Evolutionary conservation across 371 early-diverging fungal genomes (phyloP).

Genomic region (Mucor saturninus): DNA sequence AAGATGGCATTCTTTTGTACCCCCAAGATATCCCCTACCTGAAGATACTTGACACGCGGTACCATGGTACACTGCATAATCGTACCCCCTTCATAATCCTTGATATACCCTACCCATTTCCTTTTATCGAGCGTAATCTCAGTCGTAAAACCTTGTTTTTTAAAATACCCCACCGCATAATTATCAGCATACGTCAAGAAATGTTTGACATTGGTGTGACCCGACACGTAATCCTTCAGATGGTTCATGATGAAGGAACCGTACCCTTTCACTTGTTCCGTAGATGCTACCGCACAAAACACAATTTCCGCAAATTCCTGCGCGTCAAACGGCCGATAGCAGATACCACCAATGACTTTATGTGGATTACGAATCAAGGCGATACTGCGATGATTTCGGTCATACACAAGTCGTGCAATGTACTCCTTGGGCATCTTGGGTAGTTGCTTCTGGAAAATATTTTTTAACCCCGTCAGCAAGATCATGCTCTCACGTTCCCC

Average conservation of each 20-base stretch:
- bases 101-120: constrained; percentile 98
- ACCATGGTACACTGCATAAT: constrained; percentile 91
- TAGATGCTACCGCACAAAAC: constrained; percentile 95
- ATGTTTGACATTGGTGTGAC: constrained; percentile 72
- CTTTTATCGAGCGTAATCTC: constrained; percentile 92
- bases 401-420: constrained; percentile 96
- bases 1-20: constrained; percentile 79
- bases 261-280: constrained; percentile 97
- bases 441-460: constrained; percentile 97
- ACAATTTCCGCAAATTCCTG: constrained; percentile 98
- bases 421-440: constrained; percentile 99
- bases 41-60: constrained; percentile 62
- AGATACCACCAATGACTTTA: constrained; percentile 96
- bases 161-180: constrained; percentile 99
- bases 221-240: constrained; percentile 88
- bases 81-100: constrained; percentile 99
- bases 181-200: constrained; percentile 99
- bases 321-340: constrained; percentile 91
- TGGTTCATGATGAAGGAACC: constrained; percentile 95
- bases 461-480: constrained; percentile 91
- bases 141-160: constrained; percentile 99
- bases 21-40: constrained; percentile 61
- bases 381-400: constrained; percentile 88
- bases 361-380: constrained; percentile 63
- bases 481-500: constrained; percentile 78